phyloP scores from a whole-genome alignment of 2,329 filamentous ascomycete genomes.

The Colletotrichum karsti region DNA sequence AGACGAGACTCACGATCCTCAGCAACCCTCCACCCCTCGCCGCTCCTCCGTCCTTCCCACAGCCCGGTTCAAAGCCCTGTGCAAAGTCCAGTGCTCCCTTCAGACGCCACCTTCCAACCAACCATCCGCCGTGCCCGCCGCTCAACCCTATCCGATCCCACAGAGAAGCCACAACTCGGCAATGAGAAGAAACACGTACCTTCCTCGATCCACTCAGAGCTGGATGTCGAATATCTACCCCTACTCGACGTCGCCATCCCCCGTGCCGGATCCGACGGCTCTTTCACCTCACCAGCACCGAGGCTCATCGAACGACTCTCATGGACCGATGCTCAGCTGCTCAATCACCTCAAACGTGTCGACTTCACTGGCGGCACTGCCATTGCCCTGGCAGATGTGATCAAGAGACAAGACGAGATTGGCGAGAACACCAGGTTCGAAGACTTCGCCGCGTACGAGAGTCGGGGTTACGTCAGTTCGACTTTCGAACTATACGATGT shows the following conservation, averaged over 20 bases:
- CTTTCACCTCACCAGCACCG: not conserved
- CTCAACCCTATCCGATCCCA: constrained; percentile 36
- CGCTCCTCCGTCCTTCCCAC: constrained; percentile 50
- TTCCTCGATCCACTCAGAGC: constrained; percentile 30
- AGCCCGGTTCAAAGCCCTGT: constrained; percentile 22
- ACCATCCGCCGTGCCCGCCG: constrained; percentile 34
- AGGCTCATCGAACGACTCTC: constrained; percentile 20
- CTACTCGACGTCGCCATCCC: constrained; percentile 14
- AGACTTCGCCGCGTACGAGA: constrained; percentile 45
- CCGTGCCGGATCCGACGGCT: not conserved
- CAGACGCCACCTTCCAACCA: constrained; percentile 14
- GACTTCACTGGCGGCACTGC: constrained; percentile 51
- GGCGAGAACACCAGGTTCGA: constrained; percentile 40
- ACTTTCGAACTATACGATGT: constrained; percentile 68
- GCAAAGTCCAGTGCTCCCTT: constrained; percentile 11
- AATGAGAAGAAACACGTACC: constrained; percentile 29
- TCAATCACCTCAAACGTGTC: constrained; percentile 48
- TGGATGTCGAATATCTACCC: constrained; percentile 30
- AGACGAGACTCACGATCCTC: constrained; percentile 5
- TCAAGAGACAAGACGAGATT: constrained; percentile 41
- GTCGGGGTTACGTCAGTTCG: constrained; percentile 52
- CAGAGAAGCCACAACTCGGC: constrained; percentile 20
- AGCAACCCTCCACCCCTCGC: constrained; percentile 49
- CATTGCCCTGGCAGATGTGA: constrained; percentile 45
- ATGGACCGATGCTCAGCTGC: constrained; percentile 48